Base-by-base conservation (phyloP, 108 stramenopile genomes). In the Cyclotella distinguenda region DNA sequence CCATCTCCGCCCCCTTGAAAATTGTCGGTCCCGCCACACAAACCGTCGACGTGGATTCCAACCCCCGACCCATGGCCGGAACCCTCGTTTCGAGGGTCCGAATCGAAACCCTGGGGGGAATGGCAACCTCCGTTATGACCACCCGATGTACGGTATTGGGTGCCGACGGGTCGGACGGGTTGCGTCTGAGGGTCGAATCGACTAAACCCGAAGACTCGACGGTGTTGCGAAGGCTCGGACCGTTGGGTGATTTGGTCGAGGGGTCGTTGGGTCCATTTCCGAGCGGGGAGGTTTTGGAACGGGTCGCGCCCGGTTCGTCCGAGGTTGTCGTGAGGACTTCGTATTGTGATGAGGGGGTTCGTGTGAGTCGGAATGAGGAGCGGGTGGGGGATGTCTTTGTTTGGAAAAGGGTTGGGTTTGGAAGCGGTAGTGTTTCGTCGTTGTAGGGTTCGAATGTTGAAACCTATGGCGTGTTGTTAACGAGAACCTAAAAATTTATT, bases 81-180 rank as follows among this genome's bases (percentile, higher is more conserved):
- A 83, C 77, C 2, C 74, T 93, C 19, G 84, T 89, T 0, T 88
- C 86, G 0, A 71, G 82, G 10, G 91, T 93, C 30, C 89, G 88
- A 60, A 86, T 93, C n/a, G 86, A 88, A 0, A 93, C 91, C 0
- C 48, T 93, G 59, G 81, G 83, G 43, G 88, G 91, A 39, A n/a
- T 88, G 26, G 91, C 91, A 10, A 88, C 91, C 8, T 89, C 88
- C 28, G 88, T 89, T n/a, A 93, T 93, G 91, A 93, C 91, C 9
- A 93, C 91, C 5, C 63, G 87, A 8, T 80, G 65, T 38, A 63
- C 79, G 18, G 81, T 93, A 50, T 59, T 77, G 27, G 72, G 84
- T 31, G 46, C 59, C 0, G 74, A 83, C 16, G 91, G 88, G 38
- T 48, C 77, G 34, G 86, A 89, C 62, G 86, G 84, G 0, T 40